A percentile compares a stretch with the other conserved stretches of the same genome.
These are phyloP conservation scores for Letharia lupina DNA, from an alignment of 495 filamentous ascomycete species.

Conservation along the genomic window DNA sequence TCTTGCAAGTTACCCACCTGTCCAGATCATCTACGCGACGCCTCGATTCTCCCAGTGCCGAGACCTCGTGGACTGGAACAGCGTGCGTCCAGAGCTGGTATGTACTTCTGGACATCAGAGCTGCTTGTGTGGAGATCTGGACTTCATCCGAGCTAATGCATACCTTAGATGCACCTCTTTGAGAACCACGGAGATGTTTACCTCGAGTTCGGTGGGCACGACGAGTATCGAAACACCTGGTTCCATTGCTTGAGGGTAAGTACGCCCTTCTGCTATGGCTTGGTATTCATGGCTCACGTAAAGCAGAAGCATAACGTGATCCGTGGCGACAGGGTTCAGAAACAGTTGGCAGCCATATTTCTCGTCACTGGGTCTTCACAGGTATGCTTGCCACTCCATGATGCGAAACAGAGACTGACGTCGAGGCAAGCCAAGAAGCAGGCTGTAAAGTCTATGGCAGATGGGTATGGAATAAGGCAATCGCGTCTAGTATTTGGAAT, in stretches of 20 bases:
- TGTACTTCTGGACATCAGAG: neutral
- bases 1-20: neutral
- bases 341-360: neutral
- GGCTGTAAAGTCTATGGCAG: neutral
- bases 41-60: neutral
- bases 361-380: neutral
- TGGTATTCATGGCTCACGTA: neutral
- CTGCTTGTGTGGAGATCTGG: too few relatives aligned
- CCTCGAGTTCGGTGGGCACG: neutral
- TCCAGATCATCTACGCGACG: neutral
- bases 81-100: neutral
- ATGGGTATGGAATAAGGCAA: neutral
- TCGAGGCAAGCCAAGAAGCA: neutral
- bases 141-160: neutral
- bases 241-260: neutral
- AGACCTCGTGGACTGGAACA: neutral
- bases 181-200: neutral
- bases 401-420: neutral
- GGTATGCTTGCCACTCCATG: neutral
- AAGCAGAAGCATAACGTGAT: neutral
- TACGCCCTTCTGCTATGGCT: neutral
- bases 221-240: neutral
- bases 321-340: neutral
- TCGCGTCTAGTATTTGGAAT: neutral
- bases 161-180: neutral